A percentile compares a stretch with the other conserved stretches of the same genome.
phyloP scores from a whole-genome alignment of 164 flowering plant species.

The Dillenia suffruticosa region DNA sequence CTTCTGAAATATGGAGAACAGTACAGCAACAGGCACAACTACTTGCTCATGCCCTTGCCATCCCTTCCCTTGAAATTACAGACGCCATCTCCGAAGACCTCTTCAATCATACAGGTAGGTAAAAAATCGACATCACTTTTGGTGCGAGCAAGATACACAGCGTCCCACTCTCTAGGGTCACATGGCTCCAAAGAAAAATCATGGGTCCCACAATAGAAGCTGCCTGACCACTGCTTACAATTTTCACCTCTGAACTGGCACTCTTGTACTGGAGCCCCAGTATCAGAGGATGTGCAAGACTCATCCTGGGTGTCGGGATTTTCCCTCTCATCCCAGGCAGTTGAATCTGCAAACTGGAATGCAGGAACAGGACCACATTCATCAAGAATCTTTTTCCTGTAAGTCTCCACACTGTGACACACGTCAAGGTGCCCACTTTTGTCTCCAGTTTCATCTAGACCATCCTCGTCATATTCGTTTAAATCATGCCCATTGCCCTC shows the following conservation, averaged over 20 bases:
- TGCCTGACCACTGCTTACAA: constrained; percentile 16
- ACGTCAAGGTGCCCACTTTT: constrained; percentile 6
- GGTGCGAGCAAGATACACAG: constrained; percentile 25
- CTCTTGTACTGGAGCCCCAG: constrained; percentile 16
- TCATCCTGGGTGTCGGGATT: constrained; percentile 34
- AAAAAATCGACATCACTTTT: constrained; percentile 39
- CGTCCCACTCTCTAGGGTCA: constrained; percentile 49
- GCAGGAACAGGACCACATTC: background rate
- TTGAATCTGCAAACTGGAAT: background rate
- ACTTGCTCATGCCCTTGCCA: constrained; percentile 24
- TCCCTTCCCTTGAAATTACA: constrained; percentile 26
- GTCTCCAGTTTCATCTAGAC: constrained; percentile 11
- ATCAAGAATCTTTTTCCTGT: background rate
- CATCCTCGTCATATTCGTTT: constrained; percentile 2
- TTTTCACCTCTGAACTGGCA: constrained; percentile 15
- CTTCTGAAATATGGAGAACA: background rate
- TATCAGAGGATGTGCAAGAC: constrained; percentile 37
- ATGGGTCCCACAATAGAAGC: constrained; percentile 18
- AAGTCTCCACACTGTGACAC: constrained; percentile 5
- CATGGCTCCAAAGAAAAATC: constrained; percentile 32
- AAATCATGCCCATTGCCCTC: constrained; percentile 11
- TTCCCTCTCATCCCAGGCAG: constrained; percentile 14
- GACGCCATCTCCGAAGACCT: constrained; percentile 55
- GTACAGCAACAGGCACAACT: no score
- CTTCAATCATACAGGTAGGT: constrained; percentile 61